A percentile compares a stretch with the other conserved stretches of the same genome.
Conservation (phyloP, 352 stramenopile species). For the Globisporangium spinosum region DNA sequence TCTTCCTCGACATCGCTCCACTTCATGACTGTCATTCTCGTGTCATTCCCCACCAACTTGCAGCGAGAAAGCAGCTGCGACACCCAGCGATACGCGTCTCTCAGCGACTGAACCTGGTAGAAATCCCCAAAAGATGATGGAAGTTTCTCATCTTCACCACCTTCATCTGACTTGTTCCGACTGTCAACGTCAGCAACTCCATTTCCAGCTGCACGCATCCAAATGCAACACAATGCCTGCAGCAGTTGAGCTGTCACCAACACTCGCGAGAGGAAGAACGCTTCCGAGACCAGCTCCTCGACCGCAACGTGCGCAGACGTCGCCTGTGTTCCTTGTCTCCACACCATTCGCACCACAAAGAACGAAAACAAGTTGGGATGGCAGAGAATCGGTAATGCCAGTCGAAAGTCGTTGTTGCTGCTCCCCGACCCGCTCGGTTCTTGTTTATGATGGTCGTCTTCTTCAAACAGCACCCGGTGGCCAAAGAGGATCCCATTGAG, state of each 20-base stretch:
- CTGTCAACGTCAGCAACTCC: background rate
- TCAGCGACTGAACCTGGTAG: conserved; percentile 49
- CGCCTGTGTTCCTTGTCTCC: conserved; percentile 31
- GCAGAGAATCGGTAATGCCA: conserved; percentile 40
- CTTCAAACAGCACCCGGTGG: conserved; percentile 64
- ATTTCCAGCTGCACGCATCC: conserved; percentile 13
- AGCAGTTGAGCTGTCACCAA: conserved; percentile 58
- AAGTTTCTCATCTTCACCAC: background rate
- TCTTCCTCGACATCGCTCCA: conserved; percentile 33
- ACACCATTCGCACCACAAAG: conserved; percentile 50
- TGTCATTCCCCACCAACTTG: conserved; percentile 22
- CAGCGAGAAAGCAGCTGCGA: conserved; percentile 43
- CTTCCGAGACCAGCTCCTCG: conserved; percentile 45
- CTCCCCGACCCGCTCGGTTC: conserved; percentile 9
- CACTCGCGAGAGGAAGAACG: conserved; percentile 52
- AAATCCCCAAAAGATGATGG: conserved; percentile 29
- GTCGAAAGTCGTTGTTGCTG: conserved; percentile 21
- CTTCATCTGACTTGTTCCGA: background rate
- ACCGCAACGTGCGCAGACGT: conserved; percentile 28
- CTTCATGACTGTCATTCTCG: background rate
- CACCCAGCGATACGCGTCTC: conserved; percentile 51
- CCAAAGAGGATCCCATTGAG: conserved; percentile 69
- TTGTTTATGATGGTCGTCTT: conserved; percentile 27
- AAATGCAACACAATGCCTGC: conserved; percentile 47
- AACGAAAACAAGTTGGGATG: conserved; percentile 49